Base-by-base conservation (phyloP, 441 rosid species). In the Erysimum cheiri region DNA sequence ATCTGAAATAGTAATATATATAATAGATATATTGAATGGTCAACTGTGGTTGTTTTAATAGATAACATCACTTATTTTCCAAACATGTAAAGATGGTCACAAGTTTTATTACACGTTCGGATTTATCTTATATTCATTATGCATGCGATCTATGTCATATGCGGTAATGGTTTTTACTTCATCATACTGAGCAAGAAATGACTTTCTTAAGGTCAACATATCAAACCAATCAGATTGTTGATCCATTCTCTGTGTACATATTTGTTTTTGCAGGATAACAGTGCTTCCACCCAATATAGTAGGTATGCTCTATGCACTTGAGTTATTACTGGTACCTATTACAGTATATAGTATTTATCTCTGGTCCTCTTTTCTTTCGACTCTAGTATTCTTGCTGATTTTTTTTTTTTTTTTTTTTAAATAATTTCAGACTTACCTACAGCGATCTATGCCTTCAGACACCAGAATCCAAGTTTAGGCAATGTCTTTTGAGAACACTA, bases 401-500 rank as follows among this genome's bases (percentile, higher is more conserved):
- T 65, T 5, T 62, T 75, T 57, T 14, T 6, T 46, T 75, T 17
- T 64, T 6, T 60, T 74, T 55, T n/a, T 22, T 22, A 35, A 78
- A 73, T 64, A 47, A 49, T 84, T 83, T 61, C 97, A 96, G 99
- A 80, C 92, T 91, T 80, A 96, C 99, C 60, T 92, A 89, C 90
- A 91, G 99, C 79, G 99, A 96, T 82, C 87, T 96, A 70, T 91
- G 99, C 83, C 85, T 82, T 79, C 93, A 80, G 82, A 91, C 91
- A 75, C 97, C 98, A 55, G 99, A 96, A 81, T 83, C 98, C 79
- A 91, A 87, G 84, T 92, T 96, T 81, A 91, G 97, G 78, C 88
- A 81, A 72, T 89, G 97, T 84, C 78, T 96, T 68, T 84, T 96
- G 79, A 85, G 90, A 84, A 90, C 99, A 64, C 85, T 96, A 26